Evolutionary conservation across 2,329 filamentous ascomycete species (phyloP).

Genomic region (Aphanoascus verrucosus): DNA sequence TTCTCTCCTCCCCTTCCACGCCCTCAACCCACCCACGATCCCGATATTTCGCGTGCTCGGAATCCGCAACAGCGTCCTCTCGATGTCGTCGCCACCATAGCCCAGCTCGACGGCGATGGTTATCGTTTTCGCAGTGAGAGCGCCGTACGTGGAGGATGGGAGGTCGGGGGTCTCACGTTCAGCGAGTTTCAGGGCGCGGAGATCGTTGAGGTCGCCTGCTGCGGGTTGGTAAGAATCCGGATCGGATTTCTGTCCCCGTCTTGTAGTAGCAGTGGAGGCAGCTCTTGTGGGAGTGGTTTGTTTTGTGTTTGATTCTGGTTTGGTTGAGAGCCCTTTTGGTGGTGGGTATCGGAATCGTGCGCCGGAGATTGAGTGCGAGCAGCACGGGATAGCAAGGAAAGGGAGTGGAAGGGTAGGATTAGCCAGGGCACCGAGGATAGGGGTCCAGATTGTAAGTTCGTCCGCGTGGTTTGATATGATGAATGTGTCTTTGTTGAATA

Average conservation of each 20-base stretch:
- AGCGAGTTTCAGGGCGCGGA: slow-evolving; percentile 30
- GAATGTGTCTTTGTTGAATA: slow-evolving; percentile 66
- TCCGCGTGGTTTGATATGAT: slow-evolving; percentile 97
- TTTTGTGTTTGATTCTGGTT: neutral
- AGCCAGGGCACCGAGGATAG: slow-evolving; percentile 62
- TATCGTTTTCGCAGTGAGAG: slow-evolving; percentile 67
- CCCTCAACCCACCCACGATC: slow-evolving; percentile 15
- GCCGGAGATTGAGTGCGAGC: slow-evolving; percentile 76
- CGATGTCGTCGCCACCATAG: slow-evolving; percentile 47
- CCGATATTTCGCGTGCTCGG: slow-evolving; percentile 38
- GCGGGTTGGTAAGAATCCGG: slow-evolving; percentile 20
- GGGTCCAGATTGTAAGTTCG: slow-evolving; percentile 92
- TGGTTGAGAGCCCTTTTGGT: slow-evolving; percentile 13
- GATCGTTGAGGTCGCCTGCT: slow-evolving; percentile 32
- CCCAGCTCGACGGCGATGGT: slow-evolving; percentile 60
- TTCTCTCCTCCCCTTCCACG: slow-evolving; percentile 35
- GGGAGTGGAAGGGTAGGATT: slow-evolving; percentile 51
- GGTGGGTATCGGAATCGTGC: slow-evolving; percentile 51
- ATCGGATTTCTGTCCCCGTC: too few species aligned
- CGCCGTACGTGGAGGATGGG: slow-evolving; percentile 63
- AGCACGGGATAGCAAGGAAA: slow-evolving; percentile 92
- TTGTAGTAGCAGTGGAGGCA: too few species aligned
- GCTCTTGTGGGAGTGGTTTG: neutral
- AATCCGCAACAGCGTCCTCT: slow-evolving; percentile 80
- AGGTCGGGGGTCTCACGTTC: slow-evolving; percentile 24